These are phyloP conservation scores for Solanum virginianum DNA, from an alignment of 257 asterid species.

Conservation along the genomic window DNA sequence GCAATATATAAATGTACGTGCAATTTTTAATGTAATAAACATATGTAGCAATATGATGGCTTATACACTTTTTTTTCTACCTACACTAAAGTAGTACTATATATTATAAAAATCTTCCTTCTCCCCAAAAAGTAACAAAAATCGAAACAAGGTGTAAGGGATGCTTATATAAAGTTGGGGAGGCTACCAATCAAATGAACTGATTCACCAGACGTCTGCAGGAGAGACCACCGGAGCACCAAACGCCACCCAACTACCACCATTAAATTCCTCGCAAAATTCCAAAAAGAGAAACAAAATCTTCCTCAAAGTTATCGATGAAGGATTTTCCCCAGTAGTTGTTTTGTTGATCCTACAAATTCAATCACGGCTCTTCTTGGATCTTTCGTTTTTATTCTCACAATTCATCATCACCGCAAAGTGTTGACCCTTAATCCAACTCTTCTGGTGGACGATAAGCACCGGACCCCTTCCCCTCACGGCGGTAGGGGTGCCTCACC, in stretches of 20 bases:
- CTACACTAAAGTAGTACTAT: neutral
- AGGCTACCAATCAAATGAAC: neutral
- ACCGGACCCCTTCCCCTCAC: constrained; percentile 59
- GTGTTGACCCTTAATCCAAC: neutral
- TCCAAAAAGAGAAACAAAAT: neutral
- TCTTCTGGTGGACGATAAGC: constrained; percentile 35
- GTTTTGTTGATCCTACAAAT: neutral
- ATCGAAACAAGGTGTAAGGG: neutral
- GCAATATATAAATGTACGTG: neutral
- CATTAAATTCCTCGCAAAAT: neutral
- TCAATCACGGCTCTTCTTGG: constrained; percentile 37
- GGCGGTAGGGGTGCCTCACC: constrained; percentile 80
- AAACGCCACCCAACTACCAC: neutral
- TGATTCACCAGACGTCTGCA: neutral
- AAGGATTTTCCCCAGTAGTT: neutral
- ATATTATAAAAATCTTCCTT: neutral
- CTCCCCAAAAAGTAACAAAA: neutral
- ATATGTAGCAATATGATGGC: neutral
- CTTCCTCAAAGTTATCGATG: neutral
- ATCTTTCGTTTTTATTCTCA: constrained; percentile 2
- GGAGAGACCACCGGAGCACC: constrained; percentile 20
- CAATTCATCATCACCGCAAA: constrained; percentile 13
- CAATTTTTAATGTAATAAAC: neutral
- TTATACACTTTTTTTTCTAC: neutral
- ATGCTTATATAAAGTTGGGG: neutral